Percentiles rank a stretch among this genome's conserved stretches.
Conservation (phyloP, 768 basidiomycete genomes). For the Daedaleopsis nitida region DNA sequence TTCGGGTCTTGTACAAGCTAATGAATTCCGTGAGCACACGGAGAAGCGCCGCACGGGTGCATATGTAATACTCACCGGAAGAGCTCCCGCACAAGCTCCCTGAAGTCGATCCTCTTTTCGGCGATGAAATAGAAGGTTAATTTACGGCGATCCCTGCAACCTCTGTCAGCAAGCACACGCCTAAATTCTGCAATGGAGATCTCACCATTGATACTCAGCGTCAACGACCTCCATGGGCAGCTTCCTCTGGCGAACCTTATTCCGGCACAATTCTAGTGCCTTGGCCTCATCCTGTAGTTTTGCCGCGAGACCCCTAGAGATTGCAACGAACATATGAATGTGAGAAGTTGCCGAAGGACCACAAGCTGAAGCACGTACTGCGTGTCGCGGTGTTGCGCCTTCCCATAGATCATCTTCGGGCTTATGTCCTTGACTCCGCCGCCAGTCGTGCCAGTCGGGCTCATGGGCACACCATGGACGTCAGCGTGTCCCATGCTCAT, state of each 20-base stretch:
- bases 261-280: slow-evolving; percentile 88
- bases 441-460: slow-evolving; percentile 48
- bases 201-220: slow-evolving; percentile 97
- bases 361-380: slow-evolving; percentile 51
- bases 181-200: slow-evolving; percentile 6
- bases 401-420: slow-evolving; percentile 95
- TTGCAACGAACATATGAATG: slow-evolving; percentile 6
- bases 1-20: slow-evolving; percentile 90
- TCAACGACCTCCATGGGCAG: slow-evolving; percentile 98
- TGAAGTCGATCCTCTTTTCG: slow-evolving; percentile 93
- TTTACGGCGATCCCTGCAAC: slow-evolving; percentile 90
- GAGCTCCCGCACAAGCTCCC: slow-evolving; percentile 92
- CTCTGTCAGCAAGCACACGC: not conserved
- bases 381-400: slow-evolving; percentile 80
- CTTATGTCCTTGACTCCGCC: slow-evolving; percentile 86
- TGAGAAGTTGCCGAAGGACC: not conserved
- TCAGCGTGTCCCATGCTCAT: slow-evolving; percentile 38
- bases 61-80: slow-evolving; percentile 67
- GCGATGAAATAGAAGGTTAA: slow-evolving; percentile 98
- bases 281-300: slow-evolving; percentile 93
- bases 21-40: not conserved
- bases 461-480: slow-evolving; percentile 43
- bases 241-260: slow-evolving; percentile 90
- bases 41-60: slow-evolving; percentile 10
- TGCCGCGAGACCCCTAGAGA: slow-evolving; percentile 63